These are phyloP conservation scores for Alternaria infectoria DNA, from an alignment of 2,329 filamentous ascomycete species.

Conservation along the genomic window DNA sequence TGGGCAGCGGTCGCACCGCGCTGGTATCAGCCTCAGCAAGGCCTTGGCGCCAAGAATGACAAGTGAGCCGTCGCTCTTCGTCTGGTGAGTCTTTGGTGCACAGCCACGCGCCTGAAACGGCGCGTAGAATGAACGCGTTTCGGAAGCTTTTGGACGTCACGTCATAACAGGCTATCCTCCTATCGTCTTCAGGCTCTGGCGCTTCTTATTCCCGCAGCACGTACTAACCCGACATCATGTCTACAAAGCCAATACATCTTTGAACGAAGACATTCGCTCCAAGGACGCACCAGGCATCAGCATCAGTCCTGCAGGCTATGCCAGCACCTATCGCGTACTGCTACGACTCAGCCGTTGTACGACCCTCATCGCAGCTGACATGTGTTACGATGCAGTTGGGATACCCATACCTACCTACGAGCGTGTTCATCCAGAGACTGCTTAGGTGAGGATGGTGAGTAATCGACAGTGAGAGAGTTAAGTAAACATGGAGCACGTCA, in stretches of 20 bases:
- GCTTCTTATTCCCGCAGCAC: neutral
- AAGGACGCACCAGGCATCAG: neutral
- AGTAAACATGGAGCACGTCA: neutral
- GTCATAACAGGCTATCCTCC: neutral
- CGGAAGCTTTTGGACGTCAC: neutral
- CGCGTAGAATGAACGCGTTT: neutral
- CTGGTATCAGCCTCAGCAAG: neutral
- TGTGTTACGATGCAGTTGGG: neutral
- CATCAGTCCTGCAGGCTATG: neutral
- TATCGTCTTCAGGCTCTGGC: neutral
- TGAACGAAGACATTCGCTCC: neutral
- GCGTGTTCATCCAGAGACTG: neutral
- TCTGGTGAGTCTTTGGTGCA: neutral
- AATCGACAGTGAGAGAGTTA: neutral
- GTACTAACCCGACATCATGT: neutral
- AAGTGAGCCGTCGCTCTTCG: neutral
- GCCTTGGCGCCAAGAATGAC: constrained; percentile 3
- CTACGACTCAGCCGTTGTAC: neutral
- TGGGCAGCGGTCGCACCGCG: constrained; percentile 2
- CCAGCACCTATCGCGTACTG: neutral
- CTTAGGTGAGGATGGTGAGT: neutral
- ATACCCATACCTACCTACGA: neutral
- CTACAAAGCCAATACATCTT: neutral
- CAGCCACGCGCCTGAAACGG: constrained; percentile 10
- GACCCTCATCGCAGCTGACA: neutral